phyloP scores from a whole-genome alignment of 2,329 filamentous ascomycete genomes.

The Beauveria sp. region DNA sequence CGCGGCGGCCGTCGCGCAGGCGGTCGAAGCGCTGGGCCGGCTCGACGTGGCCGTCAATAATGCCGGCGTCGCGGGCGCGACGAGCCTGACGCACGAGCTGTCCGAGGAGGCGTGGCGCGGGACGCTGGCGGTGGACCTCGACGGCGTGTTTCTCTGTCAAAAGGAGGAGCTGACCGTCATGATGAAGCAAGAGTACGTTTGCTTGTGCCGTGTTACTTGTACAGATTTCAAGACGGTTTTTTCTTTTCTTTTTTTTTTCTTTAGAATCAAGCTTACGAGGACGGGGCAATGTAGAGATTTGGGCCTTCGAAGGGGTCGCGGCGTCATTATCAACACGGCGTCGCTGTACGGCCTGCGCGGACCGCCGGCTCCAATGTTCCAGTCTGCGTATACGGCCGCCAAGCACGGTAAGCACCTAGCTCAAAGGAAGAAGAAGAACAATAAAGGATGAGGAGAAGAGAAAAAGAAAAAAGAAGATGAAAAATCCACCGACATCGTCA shows the following conservation, averaged over 20 bases:
- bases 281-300: slow-evolving; percentile 17
- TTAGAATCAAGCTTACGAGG: too few relatives aligned
- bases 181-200: slow-evolving; percentile 38
- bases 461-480: background rate
- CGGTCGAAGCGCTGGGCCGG: slow-evolving; percentile 39
- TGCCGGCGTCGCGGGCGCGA: slow-evolving; percentile 38
- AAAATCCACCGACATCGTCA: background rate
- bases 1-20: slow-evolving; percentile 32
- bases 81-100: slow-evolving; percentile 45
- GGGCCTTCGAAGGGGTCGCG: slow-evolving; percentile 34
- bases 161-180: slow-evolving; percentile 44
- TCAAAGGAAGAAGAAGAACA: background rate
- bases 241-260: too few relatives aligned
- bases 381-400: slow-evolving; percentile 37
- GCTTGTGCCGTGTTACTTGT: too few relatives aligned
- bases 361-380: background rate
- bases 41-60: slow-evolving; percentile 38
- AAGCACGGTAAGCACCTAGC: slow-evolving; percentile 37
- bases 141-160: slow-evolving; percentile 51
- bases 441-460: too few relatives aligned
- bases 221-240: too few relatives aligned
- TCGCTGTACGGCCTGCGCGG: slow-evolving; percentile 19
- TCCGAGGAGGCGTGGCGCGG: slow-evolving; percentile 38
- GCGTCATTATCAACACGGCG: slow-evolving; percentile 46
- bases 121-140: slow-evolving; percentile 33